Conservation (phyloP, 345 rosid genomes). For the Dipteronia dyeriana region DNA sequence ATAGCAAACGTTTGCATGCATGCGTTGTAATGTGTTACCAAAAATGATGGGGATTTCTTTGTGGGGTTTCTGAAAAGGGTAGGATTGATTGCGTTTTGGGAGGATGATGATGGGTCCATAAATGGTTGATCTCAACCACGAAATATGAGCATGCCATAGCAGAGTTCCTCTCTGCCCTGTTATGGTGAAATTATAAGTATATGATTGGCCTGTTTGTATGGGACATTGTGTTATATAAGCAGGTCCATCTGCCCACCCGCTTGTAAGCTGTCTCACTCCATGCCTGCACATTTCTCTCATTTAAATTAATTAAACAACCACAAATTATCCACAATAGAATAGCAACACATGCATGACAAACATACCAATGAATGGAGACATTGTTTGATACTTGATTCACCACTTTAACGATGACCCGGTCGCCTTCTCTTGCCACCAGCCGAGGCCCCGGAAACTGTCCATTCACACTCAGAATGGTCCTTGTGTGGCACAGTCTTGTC, state of each 20-base stretch:
- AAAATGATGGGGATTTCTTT: constrained; percentile 56
- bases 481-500: constrained; percentile 54
- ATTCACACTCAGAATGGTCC: constrained; percentile 52
- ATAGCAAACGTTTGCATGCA: neutral
- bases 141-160: constrained; percentile 69
- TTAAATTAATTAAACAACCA: neutral
- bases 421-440: constrained; percentile 64
- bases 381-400: constrained; percentile 51
- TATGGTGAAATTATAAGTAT: constrained; percentile 56
- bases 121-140: constrained; percentile 57
- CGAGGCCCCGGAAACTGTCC: constrained; percentile 57
- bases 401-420: constrained; percentile 48
- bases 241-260: constrained; percentile 66
- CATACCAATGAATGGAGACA: constrained; percentile 55
- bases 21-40: constrained; percentile 28
- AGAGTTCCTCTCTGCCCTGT: constrained; percentile 67
- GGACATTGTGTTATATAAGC: constrained; percentile 64
- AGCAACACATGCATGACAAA: too few relatives aligned
- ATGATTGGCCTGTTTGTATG: constrained; percentile 50
- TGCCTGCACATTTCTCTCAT: constrained; percentile 40
- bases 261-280: constrained; percentile 54
- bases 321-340: neutral
- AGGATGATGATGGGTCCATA: constrained; percentile 63
- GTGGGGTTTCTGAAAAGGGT: constrained; percentile 60
- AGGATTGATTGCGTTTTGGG: constrained; percentile 45